Evolutionary conservation across 768 basidiomycete genomes (phyloP).

Genomic region (Gloeophyllum trabeum): DNA sequence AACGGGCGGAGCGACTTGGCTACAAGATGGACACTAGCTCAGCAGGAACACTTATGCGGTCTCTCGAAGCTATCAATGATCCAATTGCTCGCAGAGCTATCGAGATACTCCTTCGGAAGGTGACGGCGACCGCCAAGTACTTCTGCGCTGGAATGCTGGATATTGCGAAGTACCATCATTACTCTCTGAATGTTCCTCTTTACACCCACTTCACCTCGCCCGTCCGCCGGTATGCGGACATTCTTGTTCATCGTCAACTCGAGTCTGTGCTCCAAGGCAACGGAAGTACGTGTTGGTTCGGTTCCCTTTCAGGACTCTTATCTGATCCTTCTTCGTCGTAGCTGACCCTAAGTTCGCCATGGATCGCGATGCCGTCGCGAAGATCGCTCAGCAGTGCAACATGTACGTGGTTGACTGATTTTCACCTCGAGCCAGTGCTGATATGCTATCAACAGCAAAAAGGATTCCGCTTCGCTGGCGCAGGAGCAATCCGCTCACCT

Average conservation of each 20-base stretch:
- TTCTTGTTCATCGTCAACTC: constrained; percentile 93
- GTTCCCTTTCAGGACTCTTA: background rate
- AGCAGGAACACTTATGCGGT: constrained; percentile 73
- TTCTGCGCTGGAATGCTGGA: constrained; percentile 99
- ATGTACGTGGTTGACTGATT: constrained; percentile 42
- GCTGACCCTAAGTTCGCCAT: constrained; percentile 88
- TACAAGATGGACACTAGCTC: constrained; percentile 73
- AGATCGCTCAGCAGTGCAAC: constrained; percentile 96
- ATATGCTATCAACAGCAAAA: constrained; percentile 43
- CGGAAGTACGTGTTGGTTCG: constrained; percentile 34
- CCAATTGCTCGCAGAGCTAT: constrained; percentile 69
- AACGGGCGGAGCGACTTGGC: constrained; percentile 78
- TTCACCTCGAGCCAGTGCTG: background rate
- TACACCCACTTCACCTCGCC: constrained; percentile 94
- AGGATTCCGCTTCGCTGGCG: constrained; percentile 83
- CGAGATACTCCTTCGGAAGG: constrained; percentile 76
- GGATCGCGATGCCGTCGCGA: constrained; percentile 97
- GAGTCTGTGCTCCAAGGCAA: constrained; percentile 79
- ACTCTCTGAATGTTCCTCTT: constrained; percentile 78
- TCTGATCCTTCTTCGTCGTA: constrained; percentile 9
- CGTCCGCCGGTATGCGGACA: constrained; percentile 87
- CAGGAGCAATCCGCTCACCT: constrained; percentile 96
- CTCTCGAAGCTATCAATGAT: constrained; percentile 65
- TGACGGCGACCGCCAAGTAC: constrained; percentile 93
- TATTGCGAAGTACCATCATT: constrained; percentile 95